Base-by-base conservation (phyloP, 495 filamentous ascomycete genomes). In the Xylaria venustula region DNA sequence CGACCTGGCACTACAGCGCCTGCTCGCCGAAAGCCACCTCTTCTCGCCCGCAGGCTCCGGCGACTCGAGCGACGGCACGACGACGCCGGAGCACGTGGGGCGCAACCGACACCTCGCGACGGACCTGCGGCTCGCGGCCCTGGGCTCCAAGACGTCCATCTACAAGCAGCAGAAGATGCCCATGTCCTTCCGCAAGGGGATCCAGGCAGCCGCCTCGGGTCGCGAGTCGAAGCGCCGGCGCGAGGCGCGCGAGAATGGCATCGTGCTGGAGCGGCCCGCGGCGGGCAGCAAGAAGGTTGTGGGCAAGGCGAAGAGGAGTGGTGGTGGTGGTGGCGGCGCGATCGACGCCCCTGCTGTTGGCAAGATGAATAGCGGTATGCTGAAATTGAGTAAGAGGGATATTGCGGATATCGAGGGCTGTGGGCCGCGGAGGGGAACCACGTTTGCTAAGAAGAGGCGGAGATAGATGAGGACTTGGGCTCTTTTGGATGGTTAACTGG, bases 1-100 rank as follows among this genome's bases (percentile, higher is more conserved):
- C 70, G 94, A 98, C 66, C 84, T 98, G 22, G 92, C 89, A 9
- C 83, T 98, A 19, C 93, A 97, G 67, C 85, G 92, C 15, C 83
- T 98, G 11, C 85, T 98, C 11, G 80, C 86, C 59, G 94, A 98
- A 79, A 97, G 93, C 1, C 93, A 97, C 74, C 87, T 98, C 36
- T 86, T 98, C 54, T 88, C 92, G 15, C 80, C 85, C 2, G 69
- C 79, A 14, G 58, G 30, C 15, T 15, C 44, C 0, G 55, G 15
- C 4, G 44, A 58, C 5, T 14, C 84, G 84, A 67, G n/a, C n/a
- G n/a, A n/a, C n/a, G n/a, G n/a, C n/a, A n/a, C n/a, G n/a, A n/a
- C n/a, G n/a, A n/a, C n/a, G n/a, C n/a, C 80, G 83, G 69, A 71
- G 26, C 69, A 71, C 54, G 67, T 61, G 22, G 78, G 79, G 30